phyloP scores from a whole-genome alignment of 1,284 basidiomycete species.

The Puccinia coronata region DNA sequence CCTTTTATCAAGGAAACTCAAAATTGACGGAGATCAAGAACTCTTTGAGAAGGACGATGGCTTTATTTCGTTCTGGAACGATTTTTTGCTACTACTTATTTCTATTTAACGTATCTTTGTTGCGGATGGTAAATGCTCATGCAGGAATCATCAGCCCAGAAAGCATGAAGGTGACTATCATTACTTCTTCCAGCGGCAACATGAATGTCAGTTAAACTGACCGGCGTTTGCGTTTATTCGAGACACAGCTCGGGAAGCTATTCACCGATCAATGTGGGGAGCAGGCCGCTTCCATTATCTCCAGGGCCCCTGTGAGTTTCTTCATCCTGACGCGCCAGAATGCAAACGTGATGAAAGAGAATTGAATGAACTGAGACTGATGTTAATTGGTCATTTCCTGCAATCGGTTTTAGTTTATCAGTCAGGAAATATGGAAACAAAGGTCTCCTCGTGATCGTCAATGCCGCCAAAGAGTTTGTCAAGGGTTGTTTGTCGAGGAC shows the following conservation, averaged over 20 bases:
- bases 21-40: neutral
- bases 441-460: neutral
- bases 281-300: neutral
- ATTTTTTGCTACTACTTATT: neutral
- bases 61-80: neutral
- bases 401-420: neutral
- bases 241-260: neutral
- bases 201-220: neutral
- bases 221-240: neutral
- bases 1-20: neutral
- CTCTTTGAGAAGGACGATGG: neutral
- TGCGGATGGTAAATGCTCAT: conserved; percentile 17
- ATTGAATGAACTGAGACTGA: neutral
- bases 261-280: neutral
- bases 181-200: neutral
- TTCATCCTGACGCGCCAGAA: neutral
- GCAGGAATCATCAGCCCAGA: neutral
- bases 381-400: neutral
- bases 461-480: conserved; percentile 4
- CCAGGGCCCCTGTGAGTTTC: neutral
- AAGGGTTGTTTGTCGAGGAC: conserved; percentile 19
- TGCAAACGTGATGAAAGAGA: too few species aligned
- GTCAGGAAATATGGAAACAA: conserved; percentile 15
- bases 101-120: neutral
- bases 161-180: neutral